Evolutionary conservation across 139 green algal species (phyloP).

Genomic region (Klebsormidium nitens): DNA sequence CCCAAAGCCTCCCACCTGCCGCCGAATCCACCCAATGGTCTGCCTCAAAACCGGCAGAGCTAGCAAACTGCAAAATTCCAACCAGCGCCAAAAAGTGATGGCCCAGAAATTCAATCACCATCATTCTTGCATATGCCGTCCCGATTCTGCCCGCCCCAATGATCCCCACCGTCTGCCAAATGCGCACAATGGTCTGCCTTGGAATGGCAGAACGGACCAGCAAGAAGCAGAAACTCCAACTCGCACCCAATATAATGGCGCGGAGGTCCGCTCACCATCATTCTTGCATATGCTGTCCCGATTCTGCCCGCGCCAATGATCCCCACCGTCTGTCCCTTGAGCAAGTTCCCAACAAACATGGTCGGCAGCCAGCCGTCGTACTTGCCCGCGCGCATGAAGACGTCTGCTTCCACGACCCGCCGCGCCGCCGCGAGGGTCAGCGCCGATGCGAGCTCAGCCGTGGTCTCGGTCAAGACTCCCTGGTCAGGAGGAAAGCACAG

Average conservation of each 20-base stretch:
- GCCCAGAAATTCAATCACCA: no score
- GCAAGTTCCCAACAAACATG: slow-evolving; percentile 85
- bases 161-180: slow-evolving; percentile 86
- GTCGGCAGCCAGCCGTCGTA: slow-evolving; percentile 96
- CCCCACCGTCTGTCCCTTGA: slow-evolving; percentile 88
- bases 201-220: no score
- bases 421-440: slow-evolving; percentile 88
- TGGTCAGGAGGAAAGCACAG: neutral
- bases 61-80: no score
- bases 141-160: slow-evolving; percentile 87
- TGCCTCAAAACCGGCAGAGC: no score
- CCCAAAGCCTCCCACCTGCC: no score
- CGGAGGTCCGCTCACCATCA: slow-evolving; percentile 67
- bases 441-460: slow-evolving; percentile 88
- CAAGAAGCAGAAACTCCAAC: no score
- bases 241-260: neutral
- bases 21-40: no score
- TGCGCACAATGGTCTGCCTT: no score
- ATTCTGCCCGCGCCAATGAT: slow-evolving; percentile 94
- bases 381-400: slow-evolving; percentile 89
- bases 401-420: slow-evolving; percentile 86
- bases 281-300: slow-evolving; percentile 87
- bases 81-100: no score
- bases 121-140: slow-evolving; percentile 87
- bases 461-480: slow-evolving; percentile 69